Evolutionary conservation across 2,329 filamentous ascomycete genomes (phyloP), one percentile per base, ranked within the genome.

Genomic region (Fusarium vanettenii): DNA sequence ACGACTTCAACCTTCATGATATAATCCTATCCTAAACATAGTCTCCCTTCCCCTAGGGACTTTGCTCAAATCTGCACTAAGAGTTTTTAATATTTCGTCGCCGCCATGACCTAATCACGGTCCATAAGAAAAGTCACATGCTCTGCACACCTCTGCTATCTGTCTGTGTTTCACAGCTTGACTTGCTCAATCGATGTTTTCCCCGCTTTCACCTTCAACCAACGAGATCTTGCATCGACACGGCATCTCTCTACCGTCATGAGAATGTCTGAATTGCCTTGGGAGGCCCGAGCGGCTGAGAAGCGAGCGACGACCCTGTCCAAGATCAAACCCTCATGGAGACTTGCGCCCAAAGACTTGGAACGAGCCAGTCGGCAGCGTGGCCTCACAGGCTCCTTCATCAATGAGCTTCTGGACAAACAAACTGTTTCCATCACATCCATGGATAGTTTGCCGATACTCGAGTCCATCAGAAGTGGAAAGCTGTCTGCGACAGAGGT

Each of bases 401-500:
- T 80, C 3, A 57, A 76, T 3, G 31, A 60, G 1, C 76, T 79
- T 10, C 71, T 81, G 0, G 52, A 67, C 2, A 11, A 59, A 5
- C 29, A 55, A 1, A 48, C 48, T 4, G 5, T 55, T 14, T 69
- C 39, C 2, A 71, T 79, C 18, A 66, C 74, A 0, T 56, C 64
- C 0, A 62, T 67, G 25, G 62, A 72, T 3, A 76, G 65, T n/a
- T 52, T 70, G 1, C 41, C 61, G 0, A 52, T 77, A 16, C 11
- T 73, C 2, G 20, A 52, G 22, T 50, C 57, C 3, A n/a, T 77
- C 1, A 27, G 14, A 0, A 25, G 62, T 8, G 29, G 31, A 14
- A 56, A 50, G 5, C 1, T 64, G 5, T 64, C 75, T 2, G 61
- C 84, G 0, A 78, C 82, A 0, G 84, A 88, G 11, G 88, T 91